phyloP scores from a whole-genome alignment of 2,329 filamentous ascomycete species.

The Hymenoscyphus occultus region DNA sequence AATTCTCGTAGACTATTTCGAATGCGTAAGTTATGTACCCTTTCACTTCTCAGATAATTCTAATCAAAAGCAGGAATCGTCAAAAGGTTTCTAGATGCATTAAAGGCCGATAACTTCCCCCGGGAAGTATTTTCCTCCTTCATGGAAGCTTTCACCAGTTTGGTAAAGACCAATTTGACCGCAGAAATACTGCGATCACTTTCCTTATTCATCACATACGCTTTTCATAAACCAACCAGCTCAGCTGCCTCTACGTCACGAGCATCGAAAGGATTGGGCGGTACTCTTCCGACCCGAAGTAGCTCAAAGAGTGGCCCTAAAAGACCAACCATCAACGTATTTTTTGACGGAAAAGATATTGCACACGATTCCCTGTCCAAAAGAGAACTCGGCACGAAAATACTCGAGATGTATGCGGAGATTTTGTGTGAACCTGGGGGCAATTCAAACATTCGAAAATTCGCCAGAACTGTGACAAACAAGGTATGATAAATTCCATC shows the following conservation, averaged over 20 bases:
- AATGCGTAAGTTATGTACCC: slow-evolving; percentile 67
- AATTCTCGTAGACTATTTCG: slow-evolving; percentile 82
- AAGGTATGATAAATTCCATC: slow-evolving; percentile 56
- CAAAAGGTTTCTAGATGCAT: slow-evolving; percentile 82
- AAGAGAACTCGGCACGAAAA: slow-evolving; percentile 68
- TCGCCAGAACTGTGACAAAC: slow-evolving; percentile 91
- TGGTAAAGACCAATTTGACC: slow-evolving; percentile 78
- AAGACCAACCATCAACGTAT: slow-evolving; percentile 31
- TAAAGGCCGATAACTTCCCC: slow-evolving; percentile 80
- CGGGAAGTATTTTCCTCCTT: slow-evolving; percentile 72
- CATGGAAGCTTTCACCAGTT: slow-evolving; percentile 71
- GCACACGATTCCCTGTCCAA: slow-evolving; percentile 51
- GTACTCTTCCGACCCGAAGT: slow-evolving; percentile 41
- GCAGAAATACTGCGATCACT: slow-evolving; percentile 83
- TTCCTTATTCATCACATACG: slow-evolving; percentile 89
- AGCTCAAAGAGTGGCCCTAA: slow-evolving; percentile 33
- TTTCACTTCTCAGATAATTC: slow-evolving; percentile 19
- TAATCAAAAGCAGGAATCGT: slow-evolving; percentile 64
- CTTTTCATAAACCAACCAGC: slow-evolving; percentile 62
- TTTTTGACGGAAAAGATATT: slow-evolving; percentile 35
- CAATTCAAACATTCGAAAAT: slow-evolving; percentile 71
- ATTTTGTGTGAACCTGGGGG: slow-evolving; percentile 74
- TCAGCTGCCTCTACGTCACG: slow-evolving; percentile 41
- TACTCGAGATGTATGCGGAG: slow-evolving; percentile 74
- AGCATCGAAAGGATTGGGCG: slow-evolving; percentile 48